Evolutionary conservation across 768 basidiomycete species (phyloP), one percentile per base, ranked within the genome.

Genomic region (Lentinula aciculospora): DNA sequence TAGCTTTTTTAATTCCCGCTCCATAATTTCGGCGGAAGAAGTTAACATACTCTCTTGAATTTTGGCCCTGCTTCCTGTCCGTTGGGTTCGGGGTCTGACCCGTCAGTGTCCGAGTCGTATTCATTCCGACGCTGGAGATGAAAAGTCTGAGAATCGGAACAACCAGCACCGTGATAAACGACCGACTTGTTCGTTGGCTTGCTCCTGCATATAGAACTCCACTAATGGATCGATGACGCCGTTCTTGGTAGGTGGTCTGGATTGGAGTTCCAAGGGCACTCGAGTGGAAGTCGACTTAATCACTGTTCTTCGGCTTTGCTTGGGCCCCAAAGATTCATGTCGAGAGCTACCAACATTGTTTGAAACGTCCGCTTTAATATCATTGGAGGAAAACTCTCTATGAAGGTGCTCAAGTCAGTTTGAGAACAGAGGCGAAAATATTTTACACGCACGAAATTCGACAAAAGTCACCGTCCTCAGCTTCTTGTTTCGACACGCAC

Each of bases 171-270:
- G 23, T n/a, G 17, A 44, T 44, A 44, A 21, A 21, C 23, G 42
- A 44, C 42, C 4, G 2, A 44, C 42, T 3, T 19, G 42, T n/a
- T 8, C 25, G 8, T 31, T 48, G 25, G 12, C n/a, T n/a, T 28
- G 15, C 28, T 29, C n/a, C 28, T 44, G 42, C 21, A 44, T 75
- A 63, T 89, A 89, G 63, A 86, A 88, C 60, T 83, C 79, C 0
- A 80, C 80, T 53, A 90, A 71, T 0, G 88, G 86, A 65, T 90
- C 88, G 28, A 68, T 60, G 13, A 13, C 10, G 7, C 34, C 31
- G 17, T 32, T 19, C 9, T 21, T 21, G 17, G 27, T 36, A 19
- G 39, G 34, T 23, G 8, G 8, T 2, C 13, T 7, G 3, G 13
- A 5, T 34, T 59, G 17, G 6, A 46, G 32, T 23, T 57, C 44